Evolutionary conservation across 768 basidiomycete genomes (phyloP), one percentile per base, ranked within the genome.

Genomic region (Termitomyces heimii): DNA sequence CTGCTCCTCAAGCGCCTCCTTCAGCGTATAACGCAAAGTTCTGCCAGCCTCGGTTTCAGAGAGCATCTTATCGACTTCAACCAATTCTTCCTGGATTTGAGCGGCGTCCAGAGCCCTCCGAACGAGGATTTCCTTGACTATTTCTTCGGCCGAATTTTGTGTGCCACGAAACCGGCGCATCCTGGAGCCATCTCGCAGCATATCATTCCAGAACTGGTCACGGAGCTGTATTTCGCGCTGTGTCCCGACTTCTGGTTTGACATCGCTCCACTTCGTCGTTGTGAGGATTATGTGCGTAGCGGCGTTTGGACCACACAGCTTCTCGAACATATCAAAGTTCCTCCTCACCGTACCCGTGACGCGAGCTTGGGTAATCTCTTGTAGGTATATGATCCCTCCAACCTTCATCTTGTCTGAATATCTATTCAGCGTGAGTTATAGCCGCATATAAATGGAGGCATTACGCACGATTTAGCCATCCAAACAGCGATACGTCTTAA

Each of bases 191-290:
- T 59, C 58, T n/a, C 60, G 56, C n/a, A 68, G 37, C 64, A 69
- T 63, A 5, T 42, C 45, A 34, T 63, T 61, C 67, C 71, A 78
- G 53, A 70, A 76, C n/a, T 57, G 63, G 22, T 43, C 34, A 43
- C 55, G 48, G 22, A 75, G 65, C 53, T 73, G 61, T 20, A 53
- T 35, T 49, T 71, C 72, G 14, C 75, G 66, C 43, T 43, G 45
- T 26, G 60, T 39, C 4, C 70, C 73, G 4, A 63, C 58, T 0
- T 29, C 42, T 4, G n/a, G 34, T 0, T 62, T 62, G 16, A 71
- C 61, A 40, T 65, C 65, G 58, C 70, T 70, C 75, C 74, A 77
- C 70, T 73, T 75, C 16, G 75, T 75, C 26, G 60, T 61, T 22
- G 57, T 32, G 12, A 61, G 60, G 29, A 59, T 55, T 28, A 61